These are phyloP conservation scores for Hordeum marinum DNA, from an alignment of 176 grass and related monocot species.

Conservation along the genomic window DNA sequence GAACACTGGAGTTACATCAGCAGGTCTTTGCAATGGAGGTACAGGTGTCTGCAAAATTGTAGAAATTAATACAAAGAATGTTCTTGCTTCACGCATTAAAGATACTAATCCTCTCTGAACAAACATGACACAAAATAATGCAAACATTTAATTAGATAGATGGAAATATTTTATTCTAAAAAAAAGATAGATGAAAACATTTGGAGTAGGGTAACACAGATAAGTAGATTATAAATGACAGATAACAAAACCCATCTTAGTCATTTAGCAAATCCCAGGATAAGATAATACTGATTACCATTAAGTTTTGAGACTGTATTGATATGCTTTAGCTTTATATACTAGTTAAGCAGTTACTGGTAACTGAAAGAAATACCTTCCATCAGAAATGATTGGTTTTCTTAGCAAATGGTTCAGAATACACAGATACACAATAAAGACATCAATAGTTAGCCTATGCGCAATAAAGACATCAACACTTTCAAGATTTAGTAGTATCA, in stretches of 20 bases:
- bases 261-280: not conserved
- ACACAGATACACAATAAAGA: not conserved
- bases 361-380: not conserved
- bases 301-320: not conserved
- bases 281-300: not conserved
- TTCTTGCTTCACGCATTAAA: not conserved
- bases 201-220: not conserved
- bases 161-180: not conserved
- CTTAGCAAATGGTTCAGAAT: not conserved
- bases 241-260: not conserved
- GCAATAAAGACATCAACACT: not conserved
- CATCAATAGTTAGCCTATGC: not conserved
- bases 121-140: conserved; percentile 17
- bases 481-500: not conserved
- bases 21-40: conserved; percentile 74
- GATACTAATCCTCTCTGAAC: not conserved
- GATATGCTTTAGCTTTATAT: not conserved
- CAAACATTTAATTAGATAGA: not conserved
- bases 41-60: conserved; percentile 74
- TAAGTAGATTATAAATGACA: not conserved
- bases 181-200: not conserved
- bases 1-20: conserved; percentile 66
- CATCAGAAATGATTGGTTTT: not conserved
- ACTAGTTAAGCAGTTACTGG: not conserved
- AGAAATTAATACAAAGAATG: conserved; percentile 24